Evolutionary conservation across 2,329 filamentous ascomycete genomes (phyloP), one percentile per base, ranked within the genome.

Genomic region (Pestalotiopsis fici): DNA sequence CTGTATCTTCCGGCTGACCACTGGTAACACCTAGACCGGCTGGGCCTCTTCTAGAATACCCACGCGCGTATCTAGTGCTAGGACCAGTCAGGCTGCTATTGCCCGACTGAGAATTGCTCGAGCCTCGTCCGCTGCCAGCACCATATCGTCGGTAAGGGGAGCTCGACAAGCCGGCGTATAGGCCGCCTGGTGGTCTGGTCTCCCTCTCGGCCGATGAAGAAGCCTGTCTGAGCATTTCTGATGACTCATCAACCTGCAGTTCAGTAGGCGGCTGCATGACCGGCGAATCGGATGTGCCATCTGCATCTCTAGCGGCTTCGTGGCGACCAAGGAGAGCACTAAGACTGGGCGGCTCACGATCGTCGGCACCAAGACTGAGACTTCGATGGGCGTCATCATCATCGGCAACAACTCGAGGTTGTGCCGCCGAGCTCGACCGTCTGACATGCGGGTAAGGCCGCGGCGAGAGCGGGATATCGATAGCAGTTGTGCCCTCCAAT

Each of bases 391-490:
- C 84, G 37, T 92, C 90, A 0, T 83, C 79, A 6, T 90, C 88
- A 27, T 90, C 86, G 11, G 78, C 78, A 28, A 84, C 69, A 11
- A 82, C 79, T 39, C 88, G 84, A 59, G 87, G 86, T 72, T 90
- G 88, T 3, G 88, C 90, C 6, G 89, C 90, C 2, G 91, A 93
- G 77, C 89, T 93, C 1, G 91, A 89, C n/a, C 91, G 83, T 65
- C 91, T 83, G 59, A 83, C 84, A 69, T 87, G 83, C 3, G 82
- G 82, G 35, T 82, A 83, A 35, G 87, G 82, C 62, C 91, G 85
- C 3, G 92, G 92, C 0, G 91, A 93, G 1, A 90, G 83, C 0
- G 91, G 91, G 55, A 94, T 94, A 70, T 93, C 90, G 65, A 93
- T 93, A 1, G 91, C 91, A 23, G 84, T 89, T 0, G 88, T 88